Conservation (phyloP, 495 filamentous ascomycete genomes). For the Lepraria neglecta region DNA sequence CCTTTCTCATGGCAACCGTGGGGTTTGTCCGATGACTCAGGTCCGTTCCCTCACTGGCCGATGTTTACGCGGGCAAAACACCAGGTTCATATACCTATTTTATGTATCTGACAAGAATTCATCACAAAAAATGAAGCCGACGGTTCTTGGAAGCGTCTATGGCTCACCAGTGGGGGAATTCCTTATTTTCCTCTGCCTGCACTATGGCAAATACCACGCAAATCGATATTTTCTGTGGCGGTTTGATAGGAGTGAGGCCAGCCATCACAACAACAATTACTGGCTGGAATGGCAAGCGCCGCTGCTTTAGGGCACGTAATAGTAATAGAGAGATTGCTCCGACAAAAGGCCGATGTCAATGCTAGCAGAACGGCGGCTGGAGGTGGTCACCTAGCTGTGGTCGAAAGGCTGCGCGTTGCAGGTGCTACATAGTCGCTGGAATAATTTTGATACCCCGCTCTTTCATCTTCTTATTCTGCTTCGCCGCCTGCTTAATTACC, state of each 20-base stretch:
- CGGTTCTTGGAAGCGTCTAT: constrained; percentile 4
- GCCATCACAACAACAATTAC: constrained; percentile 6
- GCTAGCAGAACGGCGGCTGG: neutral
- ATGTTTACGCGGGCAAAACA: neutral
- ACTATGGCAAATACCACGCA: constrained; percentile 1
- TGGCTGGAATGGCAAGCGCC: constrained; percentile 5
- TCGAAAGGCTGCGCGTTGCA: constrained; percentile 2
- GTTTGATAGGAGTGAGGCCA: constrained; percentile 7
- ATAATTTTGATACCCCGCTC: neutral
- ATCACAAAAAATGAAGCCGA: constrained; percentile 7
- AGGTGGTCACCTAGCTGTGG: constrained; percentile 1
- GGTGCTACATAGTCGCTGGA: no score
- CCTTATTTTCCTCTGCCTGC: constrained; percentile 7
- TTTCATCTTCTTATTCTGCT: neutral
- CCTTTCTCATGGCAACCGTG: constrained; percentile 3
- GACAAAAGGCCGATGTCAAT: constrained; percentile 12
- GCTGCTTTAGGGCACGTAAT: neutral
- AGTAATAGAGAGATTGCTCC: constrained; percentile 17
- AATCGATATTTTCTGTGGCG: constrained; percentile 1
- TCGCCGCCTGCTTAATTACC: neutral
- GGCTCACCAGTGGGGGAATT: neutral
- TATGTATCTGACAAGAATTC: constrained; percentile 1
- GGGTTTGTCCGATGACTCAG: neutral
- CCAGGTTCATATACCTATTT: constrained; percentile 9
- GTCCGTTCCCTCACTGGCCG: constrained; percentile 2